A percentile compares a stretch with the other conserved stretches of the same genome.
Conservation (phyloP, 2,329 filamentous ascomycete species). For the Colletotrichum cereale region DNA sequence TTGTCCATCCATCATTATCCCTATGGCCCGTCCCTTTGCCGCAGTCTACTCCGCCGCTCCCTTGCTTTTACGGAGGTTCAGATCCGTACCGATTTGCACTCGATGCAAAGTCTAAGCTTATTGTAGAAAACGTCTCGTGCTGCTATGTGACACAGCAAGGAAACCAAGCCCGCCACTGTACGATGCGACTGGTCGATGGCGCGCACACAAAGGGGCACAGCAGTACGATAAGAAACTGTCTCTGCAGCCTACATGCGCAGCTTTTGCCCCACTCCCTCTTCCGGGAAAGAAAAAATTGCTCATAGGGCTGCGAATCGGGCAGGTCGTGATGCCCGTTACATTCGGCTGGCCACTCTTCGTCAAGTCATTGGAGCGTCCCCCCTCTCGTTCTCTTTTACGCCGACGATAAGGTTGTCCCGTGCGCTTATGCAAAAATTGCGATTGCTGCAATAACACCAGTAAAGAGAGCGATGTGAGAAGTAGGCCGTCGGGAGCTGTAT, state of each 20-base stretch:
- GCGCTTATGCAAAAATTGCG: conserved; percentile 23
- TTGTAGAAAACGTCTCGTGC: not conserved
- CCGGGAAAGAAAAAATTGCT: not conserved
- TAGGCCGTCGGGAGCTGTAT: not conserved
- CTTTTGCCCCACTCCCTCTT: not conserved
- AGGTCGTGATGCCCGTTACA: conserved; percentile 15
- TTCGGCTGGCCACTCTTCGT: conserved; percentile 9
- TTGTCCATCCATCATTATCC: not conserved
- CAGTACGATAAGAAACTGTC: conserved; percentile 9
- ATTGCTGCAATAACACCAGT: conserved; percentile 18
- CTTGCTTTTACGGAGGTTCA: conserved; percentile 1
- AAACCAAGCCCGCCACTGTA: conserved; percentile 4
- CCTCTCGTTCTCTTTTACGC: not conserved
- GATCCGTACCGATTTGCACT: not conserved
- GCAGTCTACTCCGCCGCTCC: not conserved
- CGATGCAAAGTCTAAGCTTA: conserved; percentile 1
- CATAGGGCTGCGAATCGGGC: conserved; percentile 26
- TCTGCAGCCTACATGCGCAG: not conserved
- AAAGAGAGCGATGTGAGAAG: conserved; percentile 16
- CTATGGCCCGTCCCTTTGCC: not conserved
- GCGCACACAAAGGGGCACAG: conserved; percentile 4
- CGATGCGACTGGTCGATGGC: not conserved
- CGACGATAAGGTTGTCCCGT: not conserved
- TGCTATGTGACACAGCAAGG: not conserved
- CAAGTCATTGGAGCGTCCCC: conserved; percentile 7